Conservation (phyloP, 2,329 filamentous ascomycete genomes). For the Microcyclospora pomicola region DNA sequence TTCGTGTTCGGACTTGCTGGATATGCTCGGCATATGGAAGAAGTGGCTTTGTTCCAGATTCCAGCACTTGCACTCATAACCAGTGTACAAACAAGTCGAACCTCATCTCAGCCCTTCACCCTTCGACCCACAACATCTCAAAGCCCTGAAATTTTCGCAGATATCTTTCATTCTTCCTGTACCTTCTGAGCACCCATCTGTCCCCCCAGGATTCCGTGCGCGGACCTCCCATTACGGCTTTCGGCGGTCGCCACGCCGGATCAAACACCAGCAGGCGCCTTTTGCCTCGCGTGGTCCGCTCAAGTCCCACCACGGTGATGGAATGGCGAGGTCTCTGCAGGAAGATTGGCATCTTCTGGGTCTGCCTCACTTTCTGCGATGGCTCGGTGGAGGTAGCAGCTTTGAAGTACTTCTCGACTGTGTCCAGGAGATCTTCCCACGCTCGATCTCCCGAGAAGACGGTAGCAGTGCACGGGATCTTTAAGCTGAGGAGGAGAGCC, state of each 20-base stretch:
- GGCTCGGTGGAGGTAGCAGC: conserved; percentile 20
- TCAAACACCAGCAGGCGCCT: conserved; percentile 73
- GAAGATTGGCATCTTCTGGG: conserved; percentile 67
- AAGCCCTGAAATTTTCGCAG: conserved; percentile 59
- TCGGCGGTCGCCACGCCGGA: conserved; percentile 61
- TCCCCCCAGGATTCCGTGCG: conserved; percentile 16
- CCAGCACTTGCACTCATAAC: no score
- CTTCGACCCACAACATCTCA: conserved; percentile 39
- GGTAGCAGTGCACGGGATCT: conserved; percentile 41
- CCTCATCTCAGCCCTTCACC: not conserved
- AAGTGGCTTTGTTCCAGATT: no score
- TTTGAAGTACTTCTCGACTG: conserved; percentile 61
- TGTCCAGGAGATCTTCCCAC: conserved; percentile 42
- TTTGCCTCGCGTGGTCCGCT: conserved; percentile 50
- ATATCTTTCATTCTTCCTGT: conserved; percentile 56
- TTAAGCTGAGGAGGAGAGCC: conserved; percentile 56
- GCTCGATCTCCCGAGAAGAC: conserved; percentile 40
- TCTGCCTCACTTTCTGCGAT: conserved; percentile 49
- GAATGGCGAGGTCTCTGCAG: conserved; percentile 85
- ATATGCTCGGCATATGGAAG: no score
- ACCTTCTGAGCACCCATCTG: conserved; percentile 42
- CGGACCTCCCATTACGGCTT: conserved; percentile 40
- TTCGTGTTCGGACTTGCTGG: no score
- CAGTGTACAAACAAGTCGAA: no score
- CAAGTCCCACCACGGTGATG: conserved; percentile 74